These are phyloP conservation scores for Tephrocybe sp. DNA, from an alignment of 768 basidiomycete species.

Conservation along the genomic window DNA sequence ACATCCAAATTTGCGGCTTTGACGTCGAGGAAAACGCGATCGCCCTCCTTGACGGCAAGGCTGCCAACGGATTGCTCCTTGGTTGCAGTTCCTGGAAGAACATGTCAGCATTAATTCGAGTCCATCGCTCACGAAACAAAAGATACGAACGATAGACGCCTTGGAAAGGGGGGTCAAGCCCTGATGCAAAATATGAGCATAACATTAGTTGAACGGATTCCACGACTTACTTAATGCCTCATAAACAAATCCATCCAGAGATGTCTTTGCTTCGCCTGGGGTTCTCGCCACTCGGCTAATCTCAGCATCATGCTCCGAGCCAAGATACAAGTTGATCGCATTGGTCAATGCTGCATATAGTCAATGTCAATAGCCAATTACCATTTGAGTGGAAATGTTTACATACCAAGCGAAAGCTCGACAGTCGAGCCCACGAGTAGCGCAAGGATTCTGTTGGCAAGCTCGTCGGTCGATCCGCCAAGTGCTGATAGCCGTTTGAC, in stretches of 20 bases:
- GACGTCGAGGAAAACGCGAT: slow-evolving; percentile 63
- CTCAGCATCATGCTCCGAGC: slow-evolving; percentile 38
- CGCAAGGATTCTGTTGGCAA: slow-evolving; percentile 70
- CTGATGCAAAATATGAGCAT: slow-evolving; percentile 32
- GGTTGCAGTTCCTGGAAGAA: slow-evolving; percentile 40
- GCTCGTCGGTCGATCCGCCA: slow-evolving; percentile 54
- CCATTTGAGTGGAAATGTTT: slow-evolving; percentile 10
- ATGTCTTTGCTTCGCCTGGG: slow-evolving; percentile 25
- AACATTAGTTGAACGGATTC: neutral
- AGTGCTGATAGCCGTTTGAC: slow-evolving; percentile 55
- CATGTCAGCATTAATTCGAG: no score
- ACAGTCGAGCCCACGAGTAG: slow-evolving; percentile 65
- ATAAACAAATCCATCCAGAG: slow-evolving; percentile 54
- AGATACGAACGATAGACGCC: slow-evolving; percentile 57
- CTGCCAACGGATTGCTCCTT: slow-evolving; percentile 43
- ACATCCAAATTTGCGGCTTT: slow-evolving; percentile 57
- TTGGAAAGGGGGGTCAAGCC: slow-evolving; percentile 69
- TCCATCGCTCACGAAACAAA: no score
- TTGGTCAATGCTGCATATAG: slow-evolving; percentile 55
- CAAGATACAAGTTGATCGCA: slow-evolving; percentile 61
- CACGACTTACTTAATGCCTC: slow-evolving; percentile 65
- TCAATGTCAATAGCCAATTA: no score
- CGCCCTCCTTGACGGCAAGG: slow-evolving; percentile 40
- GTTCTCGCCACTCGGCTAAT: slow-evolving; percentile 35
- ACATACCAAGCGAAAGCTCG: slow-evolving; percentile 65